Evolutionary conservation across 805 yeast genomes (phyloP).

Genomic region (Kuraishia borneana): DNA sequence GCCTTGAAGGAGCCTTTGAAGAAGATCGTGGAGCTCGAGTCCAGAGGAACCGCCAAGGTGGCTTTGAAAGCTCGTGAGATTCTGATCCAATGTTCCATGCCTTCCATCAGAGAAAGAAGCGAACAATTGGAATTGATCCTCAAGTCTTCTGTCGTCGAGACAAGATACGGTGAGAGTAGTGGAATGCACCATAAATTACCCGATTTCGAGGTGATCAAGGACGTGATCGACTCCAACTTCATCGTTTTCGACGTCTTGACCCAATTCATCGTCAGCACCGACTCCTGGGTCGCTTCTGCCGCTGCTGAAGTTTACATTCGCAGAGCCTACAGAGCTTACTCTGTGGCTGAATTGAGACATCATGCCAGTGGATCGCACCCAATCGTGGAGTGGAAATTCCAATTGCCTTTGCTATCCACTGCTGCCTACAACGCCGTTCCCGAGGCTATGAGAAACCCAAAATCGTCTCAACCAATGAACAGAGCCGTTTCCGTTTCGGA

Average conservation of each 20-base stretch:
- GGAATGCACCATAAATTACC: conserved; percentile 73
- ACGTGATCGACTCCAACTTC: conserved; percentile 92
- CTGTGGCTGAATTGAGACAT: conserved; percentile 66
- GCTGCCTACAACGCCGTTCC: conserved; percentile 70
- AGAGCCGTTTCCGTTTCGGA: conserved; percentile 92
- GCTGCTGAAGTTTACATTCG: conserved; percentile 96
- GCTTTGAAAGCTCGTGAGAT: conserved; percentile 94
- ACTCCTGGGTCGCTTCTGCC: conserved; percentile 85
- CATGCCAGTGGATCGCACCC: conserved; percentile 44
- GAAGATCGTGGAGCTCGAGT: conserved; percentile 76
- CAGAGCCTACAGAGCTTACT: conserved; percentile 94
- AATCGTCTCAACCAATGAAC: conserved; percentile 34
- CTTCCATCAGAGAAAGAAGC: conserved; percentile 90
- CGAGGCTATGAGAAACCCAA: conserved; percentile 30
- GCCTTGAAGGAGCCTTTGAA: conserved; percentile 63
- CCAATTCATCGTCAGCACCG: conserved; percentile 76
- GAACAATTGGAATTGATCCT: conserved; percentile 96
- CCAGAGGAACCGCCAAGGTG: conserved; percentile 86
- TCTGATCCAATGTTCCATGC: conserved; percentile 91
- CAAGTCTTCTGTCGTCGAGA: conserved; percentile 71
- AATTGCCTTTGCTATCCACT: conserved; percentile 59
- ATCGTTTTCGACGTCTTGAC: conserved; percentile 93
- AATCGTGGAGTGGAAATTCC: conserved; percentile 79
- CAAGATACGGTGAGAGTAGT: conserved; percentile 75
- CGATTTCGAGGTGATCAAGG: conserved; percentile 66